These are phyloP conservation scores for Penicillium sp. DNA, from an alignment of 2,329 filamentous ascomycete species.

Conservation along the genomic window DNA sequence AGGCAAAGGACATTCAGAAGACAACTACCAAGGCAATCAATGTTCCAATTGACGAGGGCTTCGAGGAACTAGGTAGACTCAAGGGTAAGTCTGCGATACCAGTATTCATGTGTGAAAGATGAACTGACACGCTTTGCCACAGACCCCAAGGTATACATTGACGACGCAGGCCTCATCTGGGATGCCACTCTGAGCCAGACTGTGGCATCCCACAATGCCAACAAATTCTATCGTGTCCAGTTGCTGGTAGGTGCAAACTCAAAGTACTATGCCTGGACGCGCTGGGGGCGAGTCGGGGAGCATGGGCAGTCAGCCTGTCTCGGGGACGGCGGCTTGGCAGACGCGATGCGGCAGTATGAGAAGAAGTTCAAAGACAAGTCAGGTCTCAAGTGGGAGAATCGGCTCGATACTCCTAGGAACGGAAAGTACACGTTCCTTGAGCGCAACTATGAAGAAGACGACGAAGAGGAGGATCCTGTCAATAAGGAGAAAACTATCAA, in stretches of 20 bases:
- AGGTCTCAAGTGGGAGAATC: constrained; percentile 51
- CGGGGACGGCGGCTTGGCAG: constrained; percentile 34
- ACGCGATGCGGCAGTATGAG: constrained; percentile 47
- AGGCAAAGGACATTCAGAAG: constrained; percentile 46
- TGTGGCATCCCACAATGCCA: constrained; percentile 68
- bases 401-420: constrained; percentile 48
- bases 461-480: constrained; percentile 38
- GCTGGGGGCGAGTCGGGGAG: constrained; percentile 74
- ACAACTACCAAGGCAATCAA: constrained; percentile 41
- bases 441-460: constrained; percentile 69
- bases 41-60: constrained; percentile 48
- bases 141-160: constrained; percentile 59
- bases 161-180: constrained; percentile 64
- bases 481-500: constrained; percentile 35
- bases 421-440: constrained; percentile 76
- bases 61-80: neutral
- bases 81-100: neutral
- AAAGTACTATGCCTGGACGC: constrained; percentile 64
- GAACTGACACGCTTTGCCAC: neutral
- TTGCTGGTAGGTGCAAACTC: constrained; percentile 41
- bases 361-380: constrained; percentile 59
- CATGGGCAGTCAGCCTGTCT: constrained; percentile 45
- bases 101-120: neutral
- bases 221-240: constrained; percentile 80
- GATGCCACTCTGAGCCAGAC: constrained; percentile 80